Evolutionary conservation across 345 rosid species (phyloP), one percentile per base, ranked within the genome.

Genomic region (Laguncularia racemosa): DNA sequence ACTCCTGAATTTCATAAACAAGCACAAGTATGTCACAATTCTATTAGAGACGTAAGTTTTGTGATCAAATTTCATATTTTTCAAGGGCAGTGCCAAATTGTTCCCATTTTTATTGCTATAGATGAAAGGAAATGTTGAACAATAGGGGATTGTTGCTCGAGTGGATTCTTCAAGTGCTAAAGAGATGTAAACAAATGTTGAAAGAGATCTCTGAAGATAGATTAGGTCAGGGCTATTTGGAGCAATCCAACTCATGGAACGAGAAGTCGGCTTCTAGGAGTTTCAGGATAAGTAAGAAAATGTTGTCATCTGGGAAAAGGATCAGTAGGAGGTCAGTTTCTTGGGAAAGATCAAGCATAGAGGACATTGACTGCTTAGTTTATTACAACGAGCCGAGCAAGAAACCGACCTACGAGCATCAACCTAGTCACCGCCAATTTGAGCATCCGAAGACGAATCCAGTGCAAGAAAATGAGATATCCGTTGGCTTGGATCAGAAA

Each of bases 1-100:
- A 46, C 71, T 53, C 55, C 84, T 2, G 86, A 78, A 53, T 53
- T 46, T 50, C 78, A 82, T 62, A 73, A 59, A 21, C 72, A 76
- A 81, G 91, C 76, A 59, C 7, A 15, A 16, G 14, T 57, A 18
- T 9, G 18, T 23, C 5, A 23, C 28, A 23, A 23, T 23, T 23
- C 28, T 6, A 23, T 23, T 23, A 23, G 5, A 1, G 28, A 23
- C 4, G 28, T 6, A 23, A 23, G 28, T 50, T 10, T 16, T n/a
- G 6, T 50, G 20, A 16, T 50, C 20, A n/a, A 10, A n/a, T 51
- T 2, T 51, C 14, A 12, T 14, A 51, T 51, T 14, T 26, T 51
- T 33, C 40, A 4, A 9, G 40, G 40, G 40, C 40, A 33, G 40
- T 33, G 10, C 40, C 40, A 33, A 33, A 33, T 9, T 9, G 40